Percentiles rank a stretch among this genome's conserved stretches.
phyloP scores from a whole-genome alignment of 352 stramenopile genomes.

The Pythium guiyangense region DNA sequence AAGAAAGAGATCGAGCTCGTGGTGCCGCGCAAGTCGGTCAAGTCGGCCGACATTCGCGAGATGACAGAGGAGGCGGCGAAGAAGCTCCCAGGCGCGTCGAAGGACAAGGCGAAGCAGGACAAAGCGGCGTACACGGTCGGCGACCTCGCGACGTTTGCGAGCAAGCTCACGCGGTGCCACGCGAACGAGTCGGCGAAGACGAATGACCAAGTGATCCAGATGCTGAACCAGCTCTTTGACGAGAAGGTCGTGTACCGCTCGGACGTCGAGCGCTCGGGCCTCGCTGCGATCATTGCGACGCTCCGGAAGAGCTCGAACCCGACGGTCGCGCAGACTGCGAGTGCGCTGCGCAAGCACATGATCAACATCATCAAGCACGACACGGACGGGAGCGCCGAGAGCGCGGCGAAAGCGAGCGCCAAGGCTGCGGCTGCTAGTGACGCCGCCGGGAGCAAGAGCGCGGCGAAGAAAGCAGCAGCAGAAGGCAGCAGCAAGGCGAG shows the following conservation, averaged over 20 bases:
- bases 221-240: conserved; percentile 69
- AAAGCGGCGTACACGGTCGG: conserved; percentile 67
- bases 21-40: conserved; percentile 71
- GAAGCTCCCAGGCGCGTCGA: conserved; percentile 27
- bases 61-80: conserved; percentile 65
- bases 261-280: conserved; percentile 60
- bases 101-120: conserved; percentile 47
- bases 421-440: conserved; percentile 11
- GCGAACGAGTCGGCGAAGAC: conserved; percentile 71
- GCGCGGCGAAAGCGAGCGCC: conserved; percentile 11
- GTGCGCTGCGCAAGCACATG: conserved; percentile 73
- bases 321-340: conserved; percentile 65
- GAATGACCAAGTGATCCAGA: conserved; percentile 67
- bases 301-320: conserved; percentile 68
- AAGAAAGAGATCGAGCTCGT: conserved; percentile 82
- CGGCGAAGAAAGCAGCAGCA: neutral
- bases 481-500: conserved; percentile 6
- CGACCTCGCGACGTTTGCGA: conserved; percentile 48
- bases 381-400: conserved; percentile 17
- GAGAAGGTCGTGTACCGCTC: conserved; percentile 67
- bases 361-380: conserved; percentile 62
- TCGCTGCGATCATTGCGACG: conserved; percentile 59
- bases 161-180: conserved; percentile 53
- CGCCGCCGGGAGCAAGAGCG: conserved; percentile 9
- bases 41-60: conserved; percentile 69